Conservation (phyloP, 805 yeast genomes). For the Blastobotrys chiropterorum region DNA sequence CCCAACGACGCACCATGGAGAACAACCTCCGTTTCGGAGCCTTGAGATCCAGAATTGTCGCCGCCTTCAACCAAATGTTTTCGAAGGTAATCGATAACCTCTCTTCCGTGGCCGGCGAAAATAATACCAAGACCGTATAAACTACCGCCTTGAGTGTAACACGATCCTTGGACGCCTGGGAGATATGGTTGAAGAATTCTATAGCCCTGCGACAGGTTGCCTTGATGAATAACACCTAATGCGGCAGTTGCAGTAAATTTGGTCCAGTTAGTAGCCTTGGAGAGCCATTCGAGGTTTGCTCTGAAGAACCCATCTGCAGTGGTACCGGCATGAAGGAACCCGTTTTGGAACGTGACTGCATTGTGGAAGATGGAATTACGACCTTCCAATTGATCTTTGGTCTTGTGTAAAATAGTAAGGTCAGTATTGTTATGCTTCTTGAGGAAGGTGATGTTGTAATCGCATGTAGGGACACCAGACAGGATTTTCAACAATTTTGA, state of each 20-base stretch:
- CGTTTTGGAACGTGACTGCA: constrained; percentile 91
- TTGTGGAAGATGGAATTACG: constrained; percentile 91
- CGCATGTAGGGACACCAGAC: constrained; percentile 91
- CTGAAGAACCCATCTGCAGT: constrained; percentile 91
- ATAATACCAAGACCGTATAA: constrained; percentile 88
- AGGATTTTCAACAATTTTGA: constrained; percentile 57
- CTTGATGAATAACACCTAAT: constrained; percentile 92
- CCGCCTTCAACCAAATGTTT: constrained; percentile 51
- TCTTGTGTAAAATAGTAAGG: constrained; percentile 67
- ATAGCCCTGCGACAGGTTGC: constrained; percentile 87
- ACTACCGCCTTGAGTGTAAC: constrained; percentile 93
- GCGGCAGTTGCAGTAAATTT: constrained; percentile 98
- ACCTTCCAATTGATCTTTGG: constrained; percentile 79
- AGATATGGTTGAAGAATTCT: constrained; percentile 83
- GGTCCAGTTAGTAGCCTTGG: constrained; percentile 98
- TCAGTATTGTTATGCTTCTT: constrained; percentile 85
- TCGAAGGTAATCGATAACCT: constrained; percentile 67
- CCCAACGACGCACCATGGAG: constrained; percentile 96
- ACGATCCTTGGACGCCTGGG: constrained; percentile 72
- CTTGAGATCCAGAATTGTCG: constrained; percentile 29
- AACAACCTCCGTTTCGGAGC: constrained; percentile 69
- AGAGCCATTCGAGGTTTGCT: constrained; percentile 89
- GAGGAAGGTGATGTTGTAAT: constrained; percentile 81
- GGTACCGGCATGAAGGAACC: constrained; percentile 93
- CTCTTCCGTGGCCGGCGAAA: constrained; percentile 94